Percentiles rank a stretch among this genome's conserved stretches.
These are phyloP conservation scores for Mrakia gelida DNA, from an alignment of 768 basidiomycete species.

Conservation along the genomic window DNA sequence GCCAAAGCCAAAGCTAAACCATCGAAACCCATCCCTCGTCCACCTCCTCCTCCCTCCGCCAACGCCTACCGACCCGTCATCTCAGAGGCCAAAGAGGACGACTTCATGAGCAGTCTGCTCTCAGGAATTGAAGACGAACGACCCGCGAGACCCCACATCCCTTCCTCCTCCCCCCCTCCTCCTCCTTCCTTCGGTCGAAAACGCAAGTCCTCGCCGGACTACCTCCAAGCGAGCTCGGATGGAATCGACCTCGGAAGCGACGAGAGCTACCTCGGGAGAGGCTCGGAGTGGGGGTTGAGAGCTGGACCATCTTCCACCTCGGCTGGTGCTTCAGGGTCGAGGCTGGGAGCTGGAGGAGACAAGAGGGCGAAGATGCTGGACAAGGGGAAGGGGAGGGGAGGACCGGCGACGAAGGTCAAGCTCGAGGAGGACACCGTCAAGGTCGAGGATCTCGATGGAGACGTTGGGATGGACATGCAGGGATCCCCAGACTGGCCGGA, in stretches of 20 bases:
- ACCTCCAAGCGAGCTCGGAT: conserved; percentile 17
- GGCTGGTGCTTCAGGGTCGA: neutral
- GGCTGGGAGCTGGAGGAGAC: conserved; percentile 24
- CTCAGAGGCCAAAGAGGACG: conserved; percentile 73
- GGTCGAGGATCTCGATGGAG: conserved; percentile 36
- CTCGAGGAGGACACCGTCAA: conserved; percentile 38
- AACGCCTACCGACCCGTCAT: conserved; percentile 74
- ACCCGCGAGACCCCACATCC: conserved; percentile 3
- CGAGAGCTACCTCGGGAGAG: conserved; percentile 11
- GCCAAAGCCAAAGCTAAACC: conserved; percentile 52
- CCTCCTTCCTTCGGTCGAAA: conserved; percentile 58
- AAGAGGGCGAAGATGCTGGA: conserved; percentile 15
- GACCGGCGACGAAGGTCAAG: conserved; percentile 37
- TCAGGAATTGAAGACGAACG: conserved; percentile 58
- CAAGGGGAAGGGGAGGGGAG: conserved; percentile 35
- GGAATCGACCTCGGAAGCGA: conserved; percentile 21
- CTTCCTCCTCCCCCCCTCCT: conserved; percentile 36
- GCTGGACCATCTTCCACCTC: neutral
- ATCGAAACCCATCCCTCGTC: conserved; percentile 45
- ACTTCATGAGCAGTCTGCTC: conserved; percentile 81
- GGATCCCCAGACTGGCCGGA: conserved; percentile 32
- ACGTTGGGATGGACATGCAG: conserved; percentile 37
- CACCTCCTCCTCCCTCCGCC: conserved; percentile 51
- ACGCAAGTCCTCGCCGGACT: conserved; percentile 45
- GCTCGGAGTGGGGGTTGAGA: neutral